Evolutionary conservation across 2,329 filamentous ascomycete genomes (phyloP).

Genomic region (Scedosporium dehoogii): DNA sequence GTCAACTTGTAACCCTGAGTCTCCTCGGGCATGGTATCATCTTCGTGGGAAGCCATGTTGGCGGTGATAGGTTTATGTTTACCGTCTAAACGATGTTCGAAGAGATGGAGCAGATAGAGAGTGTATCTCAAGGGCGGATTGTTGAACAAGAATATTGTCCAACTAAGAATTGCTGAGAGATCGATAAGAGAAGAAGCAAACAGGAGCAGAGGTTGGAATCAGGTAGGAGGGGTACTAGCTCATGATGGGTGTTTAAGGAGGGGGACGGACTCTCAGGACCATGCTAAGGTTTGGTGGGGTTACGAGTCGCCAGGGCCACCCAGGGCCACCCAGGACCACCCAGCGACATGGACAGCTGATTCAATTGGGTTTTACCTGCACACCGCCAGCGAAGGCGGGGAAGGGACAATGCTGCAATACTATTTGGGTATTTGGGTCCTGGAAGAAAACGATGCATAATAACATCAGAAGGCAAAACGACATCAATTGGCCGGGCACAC

Average conservation of each 20-base stretch:
- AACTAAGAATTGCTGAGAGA: neutral
- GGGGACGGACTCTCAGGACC: neutral
- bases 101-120: neutral
- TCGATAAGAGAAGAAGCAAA: neutral
- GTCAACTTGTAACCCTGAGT: slow-evolving; percentile 97
- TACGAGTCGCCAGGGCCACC: neutral
- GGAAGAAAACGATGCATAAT: too few species aligned
- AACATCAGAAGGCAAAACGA: too few species aligned
- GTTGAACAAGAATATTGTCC: neutral
- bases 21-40: slow-evolving; percentile 77
- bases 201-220: neutral
- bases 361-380: too few species aligned
- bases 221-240: neutral
- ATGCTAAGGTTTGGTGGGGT: neutral
- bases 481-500: too few species aligned
- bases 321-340: too few species aligned
- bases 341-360: too few species aligned
- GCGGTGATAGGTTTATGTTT: neutral
- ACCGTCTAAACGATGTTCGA: neutral
- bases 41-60: slow-evolving; percentile 59
- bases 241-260: neutral
- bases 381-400: too few species aligned
- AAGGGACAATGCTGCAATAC: too few species aligned
- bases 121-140: neutral
- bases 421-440: too few species aligned